Evolutionary conservation across 106 monocot species (phyloP).

Genomic region (Dioscorea dumetorum): DNA sequence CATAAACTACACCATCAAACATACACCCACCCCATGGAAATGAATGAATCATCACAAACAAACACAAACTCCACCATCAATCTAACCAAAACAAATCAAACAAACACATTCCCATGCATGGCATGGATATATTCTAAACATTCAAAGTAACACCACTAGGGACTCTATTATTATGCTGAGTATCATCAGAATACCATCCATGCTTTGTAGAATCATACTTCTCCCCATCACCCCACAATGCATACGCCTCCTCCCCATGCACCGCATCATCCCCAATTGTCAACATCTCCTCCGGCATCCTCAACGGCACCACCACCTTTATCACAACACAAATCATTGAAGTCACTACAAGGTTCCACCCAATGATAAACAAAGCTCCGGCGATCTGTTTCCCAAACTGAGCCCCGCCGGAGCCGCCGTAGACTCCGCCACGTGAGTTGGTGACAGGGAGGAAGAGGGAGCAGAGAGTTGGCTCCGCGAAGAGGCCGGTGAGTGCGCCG

Average conservation of each 20-base stretch:
- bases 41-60: too few species aligned
- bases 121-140: slow-evolving; percentile 8
- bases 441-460: slow-evolving; percentile 35
- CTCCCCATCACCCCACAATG: slow-evolving; percentile 51
- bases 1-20: too few species aligned
- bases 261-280: slow-evolving; percentile 45
- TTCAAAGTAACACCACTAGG: slow-evolving; percentile 30
- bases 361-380: slow-evolving; percentile 29
- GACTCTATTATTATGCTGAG: slow-evolving; percentile 3
- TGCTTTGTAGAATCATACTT: slow-evolving; percentile 35
- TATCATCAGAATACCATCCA: slow-evolving; percentile 19
- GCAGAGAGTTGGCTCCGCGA: slow-evolving; percentile 32
- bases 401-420: slow-evolving; percentile 24
- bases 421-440: slow-evolving; percentile 42
- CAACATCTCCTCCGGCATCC: slow-evolving; percentile 40
- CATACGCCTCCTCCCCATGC: slow-evolving; percentile 51
- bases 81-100: too few species aligned
- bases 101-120: too few species aligned
- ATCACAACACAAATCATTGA: slow-evolving; percentile 27
- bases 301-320: slow-evolving; percentile 15
- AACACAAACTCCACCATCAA: too few species aligned
- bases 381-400: slow-evolving; percentile 32
- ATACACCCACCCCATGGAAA: too few species aligned
- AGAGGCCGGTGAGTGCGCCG: slow-evolving; percentile 30
- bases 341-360: slow-evolving; percentile 39